These are phyloP conservation scores for Symmetrospora coprosmae DNA, from an alignment of 768 basidiomycete genomes.

Conservation along the genomic window DNA sequence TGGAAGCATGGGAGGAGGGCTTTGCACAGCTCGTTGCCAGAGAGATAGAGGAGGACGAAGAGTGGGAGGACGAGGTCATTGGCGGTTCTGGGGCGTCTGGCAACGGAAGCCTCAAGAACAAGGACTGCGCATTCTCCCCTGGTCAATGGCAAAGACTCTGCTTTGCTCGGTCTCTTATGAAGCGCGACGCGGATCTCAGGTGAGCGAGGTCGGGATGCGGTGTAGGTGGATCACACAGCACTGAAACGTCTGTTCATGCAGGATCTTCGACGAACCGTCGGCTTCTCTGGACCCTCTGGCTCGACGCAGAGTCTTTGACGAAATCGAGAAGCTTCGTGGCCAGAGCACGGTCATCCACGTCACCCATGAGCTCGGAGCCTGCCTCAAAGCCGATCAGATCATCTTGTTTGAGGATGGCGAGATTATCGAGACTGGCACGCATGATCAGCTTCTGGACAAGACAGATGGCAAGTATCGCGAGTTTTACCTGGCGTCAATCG, in stretches of 20 bases:
- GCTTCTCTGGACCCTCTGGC: slow-evolving; percentile 17
- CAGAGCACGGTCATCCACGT: slow-evolving; percentile 1
- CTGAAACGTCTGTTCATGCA: not conserved
- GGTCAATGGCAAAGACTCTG: slow-evolving; percentile 11
- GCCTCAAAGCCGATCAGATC: slow-evolving; percentile 16
- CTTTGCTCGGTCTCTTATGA: slow-evolving; percentile 1
- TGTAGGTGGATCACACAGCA: not conserved
- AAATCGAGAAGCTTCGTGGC: slow-evolving; percentile 11
- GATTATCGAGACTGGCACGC: slow-evolving; percentile 11
- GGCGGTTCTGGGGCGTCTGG: slow-evolving; percentile 4
- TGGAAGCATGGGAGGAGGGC: slow-evolving; percentile 11
- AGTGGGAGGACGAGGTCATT: slow-evolving; percentile 9
- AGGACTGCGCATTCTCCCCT: slow-evolving; percentile 19
- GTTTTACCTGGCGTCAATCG: not conserved
- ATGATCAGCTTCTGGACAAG: slow-evolving; percentile 5
- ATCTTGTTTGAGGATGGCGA: slow-evolving; percentile 11
- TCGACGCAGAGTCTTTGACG: slow-evolving; percentile 1
- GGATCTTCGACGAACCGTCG: slow-evolving; percentile 19
- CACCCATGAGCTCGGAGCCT: slow-evolving; percentile 5
- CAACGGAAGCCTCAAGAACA: not conserved
- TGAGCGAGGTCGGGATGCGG: not conserved
- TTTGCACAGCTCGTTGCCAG: not conserved
- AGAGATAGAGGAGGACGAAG: slow-evolving; percentile 9
- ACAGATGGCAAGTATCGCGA: slow-evolving; percentile 11
- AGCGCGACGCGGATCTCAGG: slow-evolving; percentile 17